Percentiles rank a stretch among this genome's conserved stretches.
phyloP scores from a whole-genome alignment of 805 yeast species.

The Hermanozyma aechmeae region DNA sequence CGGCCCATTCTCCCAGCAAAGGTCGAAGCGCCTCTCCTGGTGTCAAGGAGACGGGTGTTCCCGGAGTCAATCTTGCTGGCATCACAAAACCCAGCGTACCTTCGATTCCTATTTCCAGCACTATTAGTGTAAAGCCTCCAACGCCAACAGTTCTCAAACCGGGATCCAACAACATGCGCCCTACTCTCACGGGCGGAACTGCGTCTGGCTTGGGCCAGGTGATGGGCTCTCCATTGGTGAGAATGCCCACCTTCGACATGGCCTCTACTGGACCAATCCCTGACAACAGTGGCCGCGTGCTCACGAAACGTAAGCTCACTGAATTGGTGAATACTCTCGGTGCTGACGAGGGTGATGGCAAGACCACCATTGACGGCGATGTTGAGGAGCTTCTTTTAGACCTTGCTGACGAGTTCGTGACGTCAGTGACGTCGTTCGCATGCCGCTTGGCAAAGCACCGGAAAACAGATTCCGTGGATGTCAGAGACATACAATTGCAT shows the following conservation, averaged over 20 bases:
- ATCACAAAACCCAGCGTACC: conserved; percentile 49
- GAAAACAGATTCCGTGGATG: conserved; percentile 77
- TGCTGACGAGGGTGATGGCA: conserved; percentile 84
- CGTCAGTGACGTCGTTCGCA: conserved; percentile 85
- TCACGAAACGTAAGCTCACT: conserved; percentile 80
- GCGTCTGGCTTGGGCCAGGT: conserved; percentile 59
- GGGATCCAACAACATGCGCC: conserved; percentile 42
- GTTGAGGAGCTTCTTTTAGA: conserved; percentile 87
- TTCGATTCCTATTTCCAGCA: conserved; percentile 63
- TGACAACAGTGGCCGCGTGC: conserved; percentile 65
- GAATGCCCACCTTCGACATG: conserved; percentile 75
- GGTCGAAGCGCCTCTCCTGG: conserved; percentile 1
- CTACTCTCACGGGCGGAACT: conserved; percentile 77
- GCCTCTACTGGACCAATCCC: conserved; percentile 24
- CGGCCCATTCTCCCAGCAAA: conserved; percentile 1
- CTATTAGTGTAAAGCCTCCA: conserved; percentile 56
- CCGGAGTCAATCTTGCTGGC: conserved; percentile 24
- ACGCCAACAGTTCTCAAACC: conserved; percentile 57
- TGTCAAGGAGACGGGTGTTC: conserved; percentile 5
- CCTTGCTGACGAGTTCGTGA: conserved; percentile 91
- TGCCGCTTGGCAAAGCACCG: conserved; percentile 93
- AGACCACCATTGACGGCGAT: conserved; percentile 87
- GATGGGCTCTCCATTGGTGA: conserved; percentile 63
- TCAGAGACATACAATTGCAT: conserved; percentile 84
- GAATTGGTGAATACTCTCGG: conserved; percentile 81